Evolutionary conservation across 2,329 filamentous ascomycete genomes (phyloP).

Genomic region (Aschersonia sp.): DNA sequence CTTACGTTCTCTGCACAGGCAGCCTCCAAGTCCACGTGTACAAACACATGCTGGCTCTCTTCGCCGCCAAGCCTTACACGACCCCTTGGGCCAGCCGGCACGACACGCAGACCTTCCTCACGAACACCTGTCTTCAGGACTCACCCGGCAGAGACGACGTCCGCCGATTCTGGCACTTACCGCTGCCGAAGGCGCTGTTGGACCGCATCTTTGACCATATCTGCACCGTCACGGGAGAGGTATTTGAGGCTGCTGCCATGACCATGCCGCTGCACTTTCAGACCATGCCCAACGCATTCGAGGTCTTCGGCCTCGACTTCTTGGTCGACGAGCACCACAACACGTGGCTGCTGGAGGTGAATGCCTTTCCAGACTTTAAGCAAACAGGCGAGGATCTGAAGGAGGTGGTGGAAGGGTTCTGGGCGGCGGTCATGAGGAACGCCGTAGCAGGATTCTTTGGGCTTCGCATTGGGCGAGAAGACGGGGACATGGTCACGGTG

Average conservation of each 20-base stretch:
- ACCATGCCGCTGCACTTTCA: constrained; percentile 88
- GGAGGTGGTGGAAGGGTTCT: constrained; percentile 60
- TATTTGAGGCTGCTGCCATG: constrained; percentile 76
- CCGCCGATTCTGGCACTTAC: constrained; percentile 58
- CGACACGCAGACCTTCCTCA: constrained; percentile 63
- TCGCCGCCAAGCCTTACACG: constrained; percentile 61
- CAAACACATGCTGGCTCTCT: constrained; percentile 81
- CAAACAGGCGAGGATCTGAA: constrained; percentile 78
- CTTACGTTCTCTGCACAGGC: constrained; percentile 75
- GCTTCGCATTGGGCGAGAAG: constrained; percentile 9
- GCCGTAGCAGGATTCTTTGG: constrained; percentile 57
- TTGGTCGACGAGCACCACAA: constrained; percentile 53
- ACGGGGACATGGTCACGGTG: constrained; percentile 35
- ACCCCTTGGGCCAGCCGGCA: constrained; percentile 41
- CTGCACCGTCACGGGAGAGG: constrained; percentile 54
- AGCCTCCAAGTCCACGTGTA: constrained; percentile 76
- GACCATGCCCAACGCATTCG: constrained; percentile 74
- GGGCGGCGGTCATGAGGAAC: constrained; percentile 55
- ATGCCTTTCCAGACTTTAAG: constrained; percentile 90
- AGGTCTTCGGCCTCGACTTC: constrained; percentile 86
- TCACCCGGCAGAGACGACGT: constrained; percentile 48
- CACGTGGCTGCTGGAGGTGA: constrained; percentile 77
- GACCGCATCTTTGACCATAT: constrained; percentile 58
- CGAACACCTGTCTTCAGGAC: constrained; percentile 86
- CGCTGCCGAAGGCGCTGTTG: constrained; percentile 36